Evolutionary conservation across 371 early-diverging fungal species (phyloP), one percentile per base, ranked within the genome.

Genomic region (Mortierella sp.): DNA sequence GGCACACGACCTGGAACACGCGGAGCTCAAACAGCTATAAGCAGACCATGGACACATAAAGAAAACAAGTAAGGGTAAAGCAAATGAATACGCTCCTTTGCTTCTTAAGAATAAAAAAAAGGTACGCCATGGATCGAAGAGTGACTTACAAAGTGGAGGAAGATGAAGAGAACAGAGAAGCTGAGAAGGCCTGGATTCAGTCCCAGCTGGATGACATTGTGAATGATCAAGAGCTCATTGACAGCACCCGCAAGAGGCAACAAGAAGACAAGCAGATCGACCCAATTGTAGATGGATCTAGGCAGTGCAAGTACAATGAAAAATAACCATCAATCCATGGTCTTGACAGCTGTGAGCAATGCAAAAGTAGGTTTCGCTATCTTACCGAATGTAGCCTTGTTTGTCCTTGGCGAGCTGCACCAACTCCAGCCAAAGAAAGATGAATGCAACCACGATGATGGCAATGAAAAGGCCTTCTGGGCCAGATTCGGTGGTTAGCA

Each of bases 21-120:
- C 75, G 50, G 5, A 75, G 69, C 19, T 75, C 75, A 13, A 69
- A 67, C 43, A 75, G 53, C 75, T 75, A 53, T 37, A 26, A 55
- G 6, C 6, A 40, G 43, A 40, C 2, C 43, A 40, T 40, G 43
- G n/a, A n/a, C n/a, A n/a, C n/a, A n/a, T n/a, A n/a, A n/a, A n/a
- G n/a, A n/a, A 40, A 40, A 40, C 43, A 4, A 40, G 43, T 40
- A 6, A 40, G 43, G 2, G 2, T 2, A 40, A 55, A 14, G 10
- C 48, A 9, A 5, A 10, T 13, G 13, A 48, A 48, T 1, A 13
- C 48, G 8, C 48, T 10, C 1, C 13, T 48, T 8, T 10, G 44
- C 44, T 48, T 48, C 48, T 48, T 13, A 9, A 3, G 13, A 11
- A 50, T 50, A 55, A 55, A 55, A 26, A 14, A 48, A 48, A 48